phyloP scores from a whole-genome alignment of 345 rosid genomes.

The Toxicodendron radicans region DNA sequence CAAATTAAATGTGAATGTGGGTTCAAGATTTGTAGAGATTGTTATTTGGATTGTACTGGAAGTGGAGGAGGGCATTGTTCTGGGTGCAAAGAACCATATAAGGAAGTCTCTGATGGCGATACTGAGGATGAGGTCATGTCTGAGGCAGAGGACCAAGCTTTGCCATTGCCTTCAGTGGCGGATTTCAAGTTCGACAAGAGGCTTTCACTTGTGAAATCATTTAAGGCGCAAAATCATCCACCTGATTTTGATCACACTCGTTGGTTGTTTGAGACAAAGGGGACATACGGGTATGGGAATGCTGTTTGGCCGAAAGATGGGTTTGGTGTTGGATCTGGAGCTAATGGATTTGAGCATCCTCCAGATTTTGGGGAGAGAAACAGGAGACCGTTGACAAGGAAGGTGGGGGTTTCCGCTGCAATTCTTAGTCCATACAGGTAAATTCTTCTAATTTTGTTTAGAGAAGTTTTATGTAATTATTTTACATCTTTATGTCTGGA shows the following conservation, averaged over 20 bases:
- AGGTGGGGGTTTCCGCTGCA: conserved; percentile 61
- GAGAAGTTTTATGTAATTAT: neutral
- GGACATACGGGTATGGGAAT: conserved; percentile 78
- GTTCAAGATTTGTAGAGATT: conserved; percentile 63
- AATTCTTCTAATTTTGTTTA: neutral
- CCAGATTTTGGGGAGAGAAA: conserved; percentile 64
- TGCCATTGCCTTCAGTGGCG: conserved; percentile 59
- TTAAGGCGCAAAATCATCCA: conserved; percentile 60
- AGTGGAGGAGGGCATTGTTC: conserved; percentile 67
- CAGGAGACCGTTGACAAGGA: conserved; percentile 67
- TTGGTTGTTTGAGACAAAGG: conserved; percentile 86
- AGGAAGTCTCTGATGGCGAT: conserved; percentile 46
- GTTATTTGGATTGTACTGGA: conserved; percentile 57
- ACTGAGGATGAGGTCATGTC: conserved; percentile 36
- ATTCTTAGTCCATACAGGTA: conserved; percentile 77
- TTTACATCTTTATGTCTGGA: neutral
- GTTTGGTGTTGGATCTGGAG: conserved; percentile 58
- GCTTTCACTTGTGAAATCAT: conserved; percentile 70
- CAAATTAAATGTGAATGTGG: conserved; percentile 66
- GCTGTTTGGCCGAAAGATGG: conserved; percentile 87
- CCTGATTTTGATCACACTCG: conserved; percentile 72
- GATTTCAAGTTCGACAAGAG: conserved; percentile 61
- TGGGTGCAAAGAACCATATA: conserved; percentile 75
- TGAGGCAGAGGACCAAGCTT: conserved; percentile 64
- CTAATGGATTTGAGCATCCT: conserved; percentile 64